These are phyloP conservation scores for Linum usitatissimum DNA, from an alignment of 345 rosid genomes.

Conservation along the genomic window DNA sequence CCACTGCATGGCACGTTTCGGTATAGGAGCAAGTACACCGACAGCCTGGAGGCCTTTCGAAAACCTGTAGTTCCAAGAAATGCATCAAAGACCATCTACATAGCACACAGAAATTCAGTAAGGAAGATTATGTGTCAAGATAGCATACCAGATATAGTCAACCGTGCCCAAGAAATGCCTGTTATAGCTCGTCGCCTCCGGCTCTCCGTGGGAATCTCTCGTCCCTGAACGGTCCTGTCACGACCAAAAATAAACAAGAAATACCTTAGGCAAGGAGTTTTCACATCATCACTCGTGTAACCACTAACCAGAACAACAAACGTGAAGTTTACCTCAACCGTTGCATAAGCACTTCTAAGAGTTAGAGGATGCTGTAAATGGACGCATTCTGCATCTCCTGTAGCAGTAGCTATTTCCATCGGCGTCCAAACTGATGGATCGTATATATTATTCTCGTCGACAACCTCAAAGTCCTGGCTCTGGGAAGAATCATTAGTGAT, in stretches of 20 bases:
- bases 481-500: conserved; percentile 24
- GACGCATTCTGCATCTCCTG: conserved; percentile 50
- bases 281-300: background rate
- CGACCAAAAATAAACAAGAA: conserved; percentile 1
- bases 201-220: conserved; percentile 69
- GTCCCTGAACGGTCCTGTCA: conserved; percentile 57
- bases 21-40: conserved; percentile 82
- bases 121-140: background rate
- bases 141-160: conserved; percentile 76
- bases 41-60: conserved; percentile 81
- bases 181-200: conserved; percentile 77
- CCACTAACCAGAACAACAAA: conserved; percentile 7
- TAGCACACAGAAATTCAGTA: background rate
- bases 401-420: conserved; percentile 69
- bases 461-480: conserved; percentile 21
- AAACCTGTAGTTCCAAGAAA: conserved; percentile 37
- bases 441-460: conserved; percentile 27
- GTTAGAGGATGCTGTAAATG: conserved; percentile 54
- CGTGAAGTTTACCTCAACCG: conserved; percentile 53
- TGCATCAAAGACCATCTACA: background rate
- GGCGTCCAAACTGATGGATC: conserved; percentile 76
- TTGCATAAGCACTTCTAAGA: conserved; percentile 74
- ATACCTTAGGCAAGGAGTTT: conserved; percentile 1
- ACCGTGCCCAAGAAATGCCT: conserved; percentile 89
- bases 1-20: conserved; percentile 83